Evolutionary conservation across 768 basidiomycete species (phyloP).

Genomic region (Lactarius pseudohatsudake): DNA sequence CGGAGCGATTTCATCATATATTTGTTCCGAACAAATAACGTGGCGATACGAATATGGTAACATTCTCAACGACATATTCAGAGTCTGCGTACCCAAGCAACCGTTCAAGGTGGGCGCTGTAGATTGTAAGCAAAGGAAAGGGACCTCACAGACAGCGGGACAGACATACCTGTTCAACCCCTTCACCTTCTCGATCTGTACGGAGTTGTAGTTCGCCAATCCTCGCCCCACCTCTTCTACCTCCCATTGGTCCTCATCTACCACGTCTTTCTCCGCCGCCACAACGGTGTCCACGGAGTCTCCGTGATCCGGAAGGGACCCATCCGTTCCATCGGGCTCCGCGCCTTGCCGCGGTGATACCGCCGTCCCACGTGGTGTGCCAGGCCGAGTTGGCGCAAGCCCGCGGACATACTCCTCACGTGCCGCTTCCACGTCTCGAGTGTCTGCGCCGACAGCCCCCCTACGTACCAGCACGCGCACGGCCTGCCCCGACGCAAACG

Average conservation of each 20-base stretch:
- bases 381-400: slow-evolving; percentile 50
- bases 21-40: slow-evolving; percentile 33
- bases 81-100: slow-evolving; percentile 92
- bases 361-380: slow-evolving; percentile 48
- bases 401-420: slow-evolving; percentile 39
- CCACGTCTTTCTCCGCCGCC: slow-evolving; percentile 32
- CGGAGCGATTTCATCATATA: slow-evolving; percentile 3
- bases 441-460: slow-evolving; percentile 31
- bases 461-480: slow-evolving; percentile 74
- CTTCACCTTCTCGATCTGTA: slow-evolving; percentile 84
- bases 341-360: neutral
- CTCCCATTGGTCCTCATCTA: slow-evolving; percentile 56
- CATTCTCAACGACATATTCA: slow-evolving; percentile 95
- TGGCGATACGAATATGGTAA: slow-evolving; percentile 70
- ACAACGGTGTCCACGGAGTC: slow-evolving; percentile 30
- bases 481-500: slow-evolving; percentile 93
- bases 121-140: slow-evolving; percentile 21
- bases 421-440: slow-evolving; percentile 24
- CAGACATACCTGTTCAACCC: slow-evolving; percentile 78
- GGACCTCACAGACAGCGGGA: neutral
- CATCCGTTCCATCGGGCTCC: slow-evolving; percentile 29
- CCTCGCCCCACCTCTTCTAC: slow-evolving; percentile 91
- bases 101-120: slow-evolving; percentile 75
- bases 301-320: slow-evolving; percentile 29
- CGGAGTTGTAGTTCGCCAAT: slow-evolving; percentile 93